phyloP scores from a whole-genome alignment of 1,139 yeast genomes.

The Ashbya aceris region DNA sequence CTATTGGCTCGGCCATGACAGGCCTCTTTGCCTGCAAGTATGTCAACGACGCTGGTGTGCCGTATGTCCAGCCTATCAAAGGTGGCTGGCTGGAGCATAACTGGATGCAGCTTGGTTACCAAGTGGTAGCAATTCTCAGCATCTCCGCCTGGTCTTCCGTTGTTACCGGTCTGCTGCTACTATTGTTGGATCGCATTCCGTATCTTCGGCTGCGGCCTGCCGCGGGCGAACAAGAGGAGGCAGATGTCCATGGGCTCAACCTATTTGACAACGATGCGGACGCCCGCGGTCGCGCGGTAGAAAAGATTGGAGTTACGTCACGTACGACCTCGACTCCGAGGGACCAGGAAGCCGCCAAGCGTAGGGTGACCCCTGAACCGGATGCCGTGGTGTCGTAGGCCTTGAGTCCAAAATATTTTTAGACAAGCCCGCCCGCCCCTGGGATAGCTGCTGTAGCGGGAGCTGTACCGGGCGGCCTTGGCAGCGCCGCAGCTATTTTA shows the following conservation, averaged over 20 bases:
- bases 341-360: too few species aligned
- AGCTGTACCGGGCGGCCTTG: too few species aligned
- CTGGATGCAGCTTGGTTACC: conserved; percentile 85
- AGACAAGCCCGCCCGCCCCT: too few species aligned
- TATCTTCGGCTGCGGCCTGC: conserved; percentile 72
- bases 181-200: conserved; percentile 73
- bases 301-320: too few species aligned
- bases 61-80: conserved; percentile 47
- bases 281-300: too few species aligned
- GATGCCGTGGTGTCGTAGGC: too few species aligned
- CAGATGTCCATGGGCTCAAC: conserved; percentile 25
- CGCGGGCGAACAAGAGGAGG: conserved; percentile 83
- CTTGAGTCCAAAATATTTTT: too few species aligned
- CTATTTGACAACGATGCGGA: too few species aligned
- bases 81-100: conserved; percentile 96
- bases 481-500: too few species aligned
- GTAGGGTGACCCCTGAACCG: too few species aligned
- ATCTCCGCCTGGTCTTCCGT: conserved; percentile 74
- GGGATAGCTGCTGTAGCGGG: too few species aligned
- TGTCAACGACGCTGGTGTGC: conserved; percentile 66
- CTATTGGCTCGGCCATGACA: conserved; percentile 72
- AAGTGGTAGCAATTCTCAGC: conserved; percentile 74
- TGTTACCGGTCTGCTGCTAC: conserved; percentile 62
- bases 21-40: conserved; percentile 93
- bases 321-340: too few species aligned